Base-by-base conservation (phyloP, 2,329 filamentous ascomycete species). In the Alternaria panax region DNA sequence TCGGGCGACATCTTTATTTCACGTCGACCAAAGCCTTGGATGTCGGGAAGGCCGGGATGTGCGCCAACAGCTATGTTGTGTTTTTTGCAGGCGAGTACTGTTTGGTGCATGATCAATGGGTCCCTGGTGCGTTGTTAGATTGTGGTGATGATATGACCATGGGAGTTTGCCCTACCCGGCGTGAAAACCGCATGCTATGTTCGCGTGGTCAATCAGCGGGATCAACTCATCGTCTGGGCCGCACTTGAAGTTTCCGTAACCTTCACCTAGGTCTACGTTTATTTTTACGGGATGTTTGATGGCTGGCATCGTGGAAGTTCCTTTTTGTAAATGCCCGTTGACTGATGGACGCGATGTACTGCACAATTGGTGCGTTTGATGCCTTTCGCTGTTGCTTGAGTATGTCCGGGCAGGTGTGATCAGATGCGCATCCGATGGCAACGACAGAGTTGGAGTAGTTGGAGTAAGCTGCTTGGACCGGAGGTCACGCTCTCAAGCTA, bases 1-100 rank as follows among this genome's bases (percentile, higher is more conserved):
- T 85, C 84, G 1, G 84, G 80, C 1, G 80, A 77, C 66, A 90
- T 80, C 43, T 85, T 84, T 73, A 90, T 89, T 62, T 86, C 83
- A 18, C 88, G 82, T 2, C 88, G 80, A 2, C 88, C 88, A 66
- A 90, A 90, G 8, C 88, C 88, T 75, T 87, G 82, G 22, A 88
- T 80, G 70, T 90, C 88, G n/a, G 85, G 87, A 0, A 89, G 79
- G 1, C 87, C 87, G 0, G 88, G 88, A 65, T 90, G 88, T 0
- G 88, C 88, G 7, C 88, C 88, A 6, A 86, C 78, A 50, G 80
- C 81, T 60, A 90, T 82, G 57, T 80, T 80, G 73, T 87, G 82
- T 41, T 81, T 71, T 74, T 88, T 89, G 75, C 85, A 87, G 18
- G 83, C 79, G 9, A 78, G 79, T 11, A 89, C 83, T 0, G 87